A percentile compares a stretch with the other conserved stretches of the same genome.
Conservation (phyloP, 139 green algal species). For the Tetraselmis striata region DNA sequence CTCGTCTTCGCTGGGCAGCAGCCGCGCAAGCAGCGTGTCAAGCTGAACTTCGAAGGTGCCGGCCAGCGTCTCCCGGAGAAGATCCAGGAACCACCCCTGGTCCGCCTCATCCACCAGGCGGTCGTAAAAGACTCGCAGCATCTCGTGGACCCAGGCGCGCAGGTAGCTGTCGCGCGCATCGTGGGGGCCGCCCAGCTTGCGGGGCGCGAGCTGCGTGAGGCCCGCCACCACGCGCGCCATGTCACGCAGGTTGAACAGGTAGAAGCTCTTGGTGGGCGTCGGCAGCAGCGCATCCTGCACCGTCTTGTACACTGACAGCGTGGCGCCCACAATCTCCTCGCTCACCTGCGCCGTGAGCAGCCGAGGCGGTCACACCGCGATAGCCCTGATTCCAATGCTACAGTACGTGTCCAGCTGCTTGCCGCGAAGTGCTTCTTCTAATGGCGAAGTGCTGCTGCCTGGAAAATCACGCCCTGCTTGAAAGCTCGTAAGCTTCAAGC, state of each 20-base stretch:
- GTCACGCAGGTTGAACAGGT: conserved; percentile 40
- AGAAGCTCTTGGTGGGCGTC: conserved; percentile 35
- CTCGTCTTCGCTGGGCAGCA: conserved; percentile 3
- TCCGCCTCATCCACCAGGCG: conserved; percentile 11
- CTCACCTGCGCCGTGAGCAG: conserved; percentile 6
- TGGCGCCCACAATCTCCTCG: conserved; percentile 15
- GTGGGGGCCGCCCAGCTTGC: conserved; percentile 5
- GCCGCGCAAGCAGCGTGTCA: conserved; percentile 1
- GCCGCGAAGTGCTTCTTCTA: too few species aligned
- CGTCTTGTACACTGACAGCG: conserved; percentile 27
- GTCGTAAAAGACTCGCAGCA: conserved; percentile 15
- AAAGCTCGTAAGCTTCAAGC: too few species aligned
- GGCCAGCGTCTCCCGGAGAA: conserved; percentile 6
- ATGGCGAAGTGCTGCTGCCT: too few species aligned
- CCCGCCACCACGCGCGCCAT: conserved; percentile 29
- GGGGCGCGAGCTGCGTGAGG: neutral
- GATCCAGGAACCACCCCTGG: conserved; percentile 13
- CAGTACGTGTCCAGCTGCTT: too few species aligned
- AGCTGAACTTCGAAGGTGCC: conserved; percentile 6
- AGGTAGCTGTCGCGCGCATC: neutral
- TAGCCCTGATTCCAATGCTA: too few species aligned
- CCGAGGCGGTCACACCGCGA: too few species aligned
- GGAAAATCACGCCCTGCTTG: too few species aligned
- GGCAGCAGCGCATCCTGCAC: conserved; percentile 23
- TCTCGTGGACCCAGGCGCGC: conserved; percentile 26